These are phyloP conservation scores for Alternaria brassicae DNA, from an alignment of 2,329 filamentous ascomycete genomes.

Conservation along the genomic window DNA sequence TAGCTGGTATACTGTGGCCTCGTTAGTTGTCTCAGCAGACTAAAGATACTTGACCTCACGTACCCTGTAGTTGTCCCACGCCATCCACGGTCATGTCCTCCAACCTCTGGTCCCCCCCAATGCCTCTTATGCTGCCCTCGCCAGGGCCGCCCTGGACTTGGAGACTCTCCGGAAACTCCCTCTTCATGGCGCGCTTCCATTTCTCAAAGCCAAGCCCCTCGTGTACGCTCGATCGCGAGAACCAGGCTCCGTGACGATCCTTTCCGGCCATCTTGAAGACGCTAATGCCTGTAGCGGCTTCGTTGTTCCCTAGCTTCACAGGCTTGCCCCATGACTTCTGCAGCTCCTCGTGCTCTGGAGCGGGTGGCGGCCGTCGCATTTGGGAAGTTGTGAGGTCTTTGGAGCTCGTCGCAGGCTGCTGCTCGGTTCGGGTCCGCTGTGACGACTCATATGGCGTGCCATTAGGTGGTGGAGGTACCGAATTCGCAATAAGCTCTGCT, in stretches of 20 bases:
- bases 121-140: constrained; percentile 79
- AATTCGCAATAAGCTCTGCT: constrained; percentile 76
- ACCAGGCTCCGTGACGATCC: constrained; percentile 89
- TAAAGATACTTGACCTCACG: constrained; percentile 8
- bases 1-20: constrained; percentile 74
- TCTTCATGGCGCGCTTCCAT: constrained; percentile 78
- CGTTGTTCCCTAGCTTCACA: constrained; percentile 71
- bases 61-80: constrained; percentile 69
- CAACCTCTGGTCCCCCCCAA: constrained; percentile 79
- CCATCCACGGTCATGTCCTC: constrained; percentile 68
- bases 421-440: constrained; percentile 64
- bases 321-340: constrained; percentile 86
- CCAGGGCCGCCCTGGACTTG: constrained; percentile 73
- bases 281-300: constrained; percentile 77
- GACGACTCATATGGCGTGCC: constrained; percentile 54
- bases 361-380: constrained; percentile 58
- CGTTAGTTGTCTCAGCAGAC: constrained; percentile 5
- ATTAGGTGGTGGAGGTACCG: constrained; percentile 68
- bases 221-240: constrained; percentile 83
- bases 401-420: constrained; percentile 58
- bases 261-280: constrained; percentile 81
- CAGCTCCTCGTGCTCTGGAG: constrained; percentile 65
- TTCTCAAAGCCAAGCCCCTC: constrained; percentile 76
- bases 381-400: constrained; percentile 62
- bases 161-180: constrained; percentile 81